Evolutionary conservation across 306 rosid genomes (phyloP), one percentile per base, ranked within the genome.

Genomic region (Ochetophila trinervis): DNA sequence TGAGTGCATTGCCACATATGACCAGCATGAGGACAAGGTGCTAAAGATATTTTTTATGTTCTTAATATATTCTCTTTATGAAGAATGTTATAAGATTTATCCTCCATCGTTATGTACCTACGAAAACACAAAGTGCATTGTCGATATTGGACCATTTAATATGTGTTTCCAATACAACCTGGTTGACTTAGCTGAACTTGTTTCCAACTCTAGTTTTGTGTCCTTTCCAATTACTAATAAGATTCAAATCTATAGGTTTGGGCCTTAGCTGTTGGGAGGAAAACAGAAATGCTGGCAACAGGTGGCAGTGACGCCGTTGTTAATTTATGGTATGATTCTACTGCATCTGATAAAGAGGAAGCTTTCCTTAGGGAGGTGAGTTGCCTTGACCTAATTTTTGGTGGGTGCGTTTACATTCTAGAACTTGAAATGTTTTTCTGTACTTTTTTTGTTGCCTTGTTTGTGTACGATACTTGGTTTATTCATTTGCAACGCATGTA

Each of bases 21-120:
- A 93, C 80, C 70, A 87, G 15, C 98, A 93, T 35, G 97, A 89
- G 78, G 94, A 93, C 80, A 93, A 93, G 97, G 98, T 88, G 61
- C 60, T 60, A 24, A 30, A 58, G 36, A 54, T 42, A 17, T 23
- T 37, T 50, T 48, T 19, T 65, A 13, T 62, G 7, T 15, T 51
- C 35, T 37, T 30, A 20, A 42, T 18, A 17, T 50, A 14, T 57
- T 24, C 30, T 49, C 40, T 14, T 19, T 66, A 19, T 50, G 37
- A 30, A 1, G 60, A 21, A 51, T 48, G 50, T 14, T 48, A 47
- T 32, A 36, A 22, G 20, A 9, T 40, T 9, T 40, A 11, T 8
- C 14, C 32, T 27, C 32, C 12, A 10, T 40, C 12, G 8, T 1
- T 2, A 40, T 40, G 13, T 40, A 40, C 45, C 42, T 36, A 5